Evolutionary conservation across 108 stramenopile species (phyloP), one percentile per base, ranked within the genome.

Genomic region (Nannochloropsis gaditana): DNA sequence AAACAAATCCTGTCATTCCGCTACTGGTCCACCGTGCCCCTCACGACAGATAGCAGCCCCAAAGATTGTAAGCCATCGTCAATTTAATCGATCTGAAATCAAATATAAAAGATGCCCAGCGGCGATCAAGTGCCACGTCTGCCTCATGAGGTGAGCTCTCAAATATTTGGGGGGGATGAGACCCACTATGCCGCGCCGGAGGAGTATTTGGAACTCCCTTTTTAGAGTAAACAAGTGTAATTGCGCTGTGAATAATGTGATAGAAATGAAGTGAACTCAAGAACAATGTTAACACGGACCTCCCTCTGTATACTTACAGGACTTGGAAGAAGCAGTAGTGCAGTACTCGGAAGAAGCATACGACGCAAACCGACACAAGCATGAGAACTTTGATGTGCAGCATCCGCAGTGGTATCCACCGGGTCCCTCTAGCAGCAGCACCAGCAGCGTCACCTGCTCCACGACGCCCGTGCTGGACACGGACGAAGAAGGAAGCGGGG

Each of bases 401-500:
- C 15, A 50, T 15, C 47, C 0, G 47, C 47, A 11, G 15, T 15
- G 15, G 15, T 15, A 73, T n/a, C 59, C 15, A 73, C 59, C 8
- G 5, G 4, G 2, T n/a, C 59, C 5, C n/a, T n/a, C 5, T n/a
- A 73, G 59, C 59, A 4, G 59, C n/a, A 73, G 19, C 59, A 73
- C 19, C 59, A 73, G 59, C 8, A n/a, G 15, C 0, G n/a, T 15
- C 59, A 73, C 19, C 59, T 73, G 59, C 59, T 73, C 59, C 59
- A 73, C 59, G 2, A n/a, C 59, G 5, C 59, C n/a, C 8, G 19
- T 73, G 19, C 19, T n/a, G 3, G 59, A 73, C 59, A 73, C 59
- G 59, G 59, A 73, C 59, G 59, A 73, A n/a, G 59, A 73, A 73
- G 59, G 59, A 73, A n/a, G 19, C 59, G n/a, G 59, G 19, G 59